These are phyloP conservation scores for Tolypocladium capitatum DNA, from an alignment of 2,329 filamentous ascomycete genomes.

Conservation along the genomic window DNA sequence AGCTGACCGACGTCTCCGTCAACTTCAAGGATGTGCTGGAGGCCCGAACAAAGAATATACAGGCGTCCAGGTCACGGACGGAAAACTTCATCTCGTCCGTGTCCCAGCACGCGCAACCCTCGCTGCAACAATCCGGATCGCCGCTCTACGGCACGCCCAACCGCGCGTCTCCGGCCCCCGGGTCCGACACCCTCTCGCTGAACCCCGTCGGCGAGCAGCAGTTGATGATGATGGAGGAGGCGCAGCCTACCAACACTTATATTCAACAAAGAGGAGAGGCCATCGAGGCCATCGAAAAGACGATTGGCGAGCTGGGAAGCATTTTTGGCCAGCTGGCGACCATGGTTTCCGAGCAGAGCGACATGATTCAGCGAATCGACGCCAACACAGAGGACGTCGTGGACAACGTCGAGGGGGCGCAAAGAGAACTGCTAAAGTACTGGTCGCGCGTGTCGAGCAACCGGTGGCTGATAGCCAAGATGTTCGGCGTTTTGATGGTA, in stretches of 20 bases:
- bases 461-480: conserved; percentile 81
- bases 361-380: conserved; percentile 95
- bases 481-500: conserved; percentile 78
- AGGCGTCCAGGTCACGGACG: conserved; percentile 79
- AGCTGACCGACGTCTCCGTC: conserved; percentile 79
- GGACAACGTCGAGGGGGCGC: conserved; percentile 94
- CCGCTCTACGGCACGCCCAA: conserved; percentile 75
- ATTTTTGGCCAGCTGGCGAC: conserved; percentile 91
- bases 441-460: conserved; percentile 92
- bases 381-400: conserved; percentile 97
- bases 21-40: conserved; percentile 98
- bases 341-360: conserved; percentile 95
- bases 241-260: conserved; percentile 72
- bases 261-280: conserved; percentile 90
- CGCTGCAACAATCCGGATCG: conserved; percentile 63
- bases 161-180: conserved; percentile 51
- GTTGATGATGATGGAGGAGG: conserved; percentile 86
- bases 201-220: conserved; percentile 75
- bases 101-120: conserved; percentile 57
- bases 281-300: conserved; percentile 92
- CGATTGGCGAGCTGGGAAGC: conserved; percentile 76
- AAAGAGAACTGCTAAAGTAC: conserved; percentile 91
- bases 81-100: conserved; percentile 95
- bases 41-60: conserved; percentile 93
- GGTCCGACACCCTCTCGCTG: conserved; percentile 65